Evolutionary conservation across 139 green algal genomes (phyloP), one percentile per base, ranked within the genome.

Genomic region (Zygnema circumcarinatum): DNA sequence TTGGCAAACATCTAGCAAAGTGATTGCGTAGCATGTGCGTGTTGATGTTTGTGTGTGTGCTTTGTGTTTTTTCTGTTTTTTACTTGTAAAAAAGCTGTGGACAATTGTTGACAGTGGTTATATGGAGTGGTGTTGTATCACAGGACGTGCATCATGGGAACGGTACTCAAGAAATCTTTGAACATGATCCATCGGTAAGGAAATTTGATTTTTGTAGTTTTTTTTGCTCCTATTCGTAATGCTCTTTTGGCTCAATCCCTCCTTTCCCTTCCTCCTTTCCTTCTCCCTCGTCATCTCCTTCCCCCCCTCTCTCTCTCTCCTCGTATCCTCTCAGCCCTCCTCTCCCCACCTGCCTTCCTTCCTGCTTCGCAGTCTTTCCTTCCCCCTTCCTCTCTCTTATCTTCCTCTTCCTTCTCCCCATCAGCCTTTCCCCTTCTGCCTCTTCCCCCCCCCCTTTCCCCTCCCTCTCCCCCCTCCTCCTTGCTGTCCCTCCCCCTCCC

Each of bases 81-180:
- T 41, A 29, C 69, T 78, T 3, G 69, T n/a, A 29, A 72, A n/a
- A n/a, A n/a, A n/a, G n/a, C n/a, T n/a, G n/a, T n/a, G n/a, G n/a
- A n/a, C n/a, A n/a, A n/a, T n/a, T n/a, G n/a, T n/a, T n/a, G n/a
- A n/a, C n/a, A n/a, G n/a, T n/a, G n/a, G n/a, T n/a, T n/a, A n/a
- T n/a, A n/a, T n/a, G n/a, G n/a, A n/a, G n/a, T n/a, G n/a, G n/a
- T n/a, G n/a, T n/a, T n/a, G n/a, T n/a, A n/a, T n/a, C n/a, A n/a
- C 68, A 88, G 82, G 82, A 95, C 74, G 94, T 97, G 72, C 95
- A 97, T 79, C 95, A 97, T 76, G 95, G 95, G 74, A 94, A 95
- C 31, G 94, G 94, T 54, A 96, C 92, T 35, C 94, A 96, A 79
- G 85, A 96, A 86, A 94, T 96, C 40, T 94, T 96, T 75, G 90